Base-by-base conservation (phyloP, 768 basidiomycete genomes). In the Calvatia gigantea region DNA sequence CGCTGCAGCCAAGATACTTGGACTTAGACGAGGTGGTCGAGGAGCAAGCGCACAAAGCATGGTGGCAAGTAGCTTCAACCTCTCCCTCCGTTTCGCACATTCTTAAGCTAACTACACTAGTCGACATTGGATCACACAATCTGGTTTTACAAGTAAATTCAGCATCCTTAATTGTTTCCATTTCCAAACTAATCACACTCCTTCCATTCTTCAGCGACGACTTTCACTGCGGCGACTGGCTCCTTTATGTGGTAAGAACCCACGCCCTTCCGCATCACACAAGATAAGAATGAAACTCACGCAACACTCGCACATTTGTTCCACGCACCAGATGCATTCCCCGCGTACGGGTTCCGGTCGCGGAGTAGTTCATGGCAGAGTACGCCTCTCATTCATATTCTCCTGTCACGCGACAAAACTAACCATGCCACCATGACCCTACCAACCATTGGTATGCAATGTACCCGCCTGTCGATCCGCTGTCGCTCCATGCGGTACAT, bases 81-180 rank as follows among this genome's bases (percentile, higher is more conserved):
- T 19, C 29, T n/a, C 31, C 38, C 27, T 27, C 31, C 46, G 33
- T 29, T 37, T 32, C 43, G 21, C 32, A 50, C 5, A 48, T 44
- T 6, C 31, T n/a, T 28, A 47, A 44, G 27, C 32, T 44, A 37
- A 43, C 27, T 28, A 33, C 11, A 45, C 37, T 58, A 88, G 85
- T 87, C 87, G 15, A 84, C 85, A 2, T 69, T 92, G 37, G 89
- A 92, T 68, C 91, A 94, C 70, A 76, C 86, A 32, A 84, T 94
- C 56, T 87, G 80, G 74, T 93, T 85, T 67, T 93, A 91, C 61
- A 77, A 80, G 89, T 88, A 66, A 64, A 81, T 62, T 14, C 31
- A 32, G 42, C 28, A 25, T 42, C 31, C 41, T 19, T 19, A 17
- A 53, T 32, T 8, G 4, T 19, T 27, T 29, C 43, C 14, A 35